Evolutionary conservation across 352 stramenopile genomes (phyloP), one percentile per base, ranked within the genome.

Genomic region (Globisporangium cylindrosporum): DNA sequence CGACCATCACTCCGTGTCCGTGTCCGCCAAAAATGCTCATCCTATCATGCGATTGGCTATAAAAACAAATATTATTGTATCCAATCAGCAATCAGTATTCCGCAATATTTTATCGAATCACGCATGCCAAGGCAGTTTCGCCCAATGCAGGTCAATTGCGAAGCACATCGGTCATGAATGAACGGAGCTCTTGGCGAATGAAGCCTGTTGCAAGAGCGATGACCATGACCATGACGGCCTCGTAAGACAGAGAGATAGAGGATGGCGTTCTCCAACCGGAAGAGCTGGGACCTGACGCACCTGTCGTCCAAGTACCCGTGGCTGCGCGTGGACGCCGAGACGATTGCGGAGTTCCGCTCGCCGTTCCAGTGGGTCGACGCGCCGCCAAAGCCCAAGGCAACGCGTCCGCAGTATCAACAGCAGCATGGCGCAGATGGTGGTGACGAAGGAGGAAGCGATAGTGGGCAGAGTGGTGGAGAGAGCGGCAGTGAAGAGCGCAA

Each of bases 261-360:
- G 56, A 61, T 61, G 56, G 56, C 56, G 4, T 61, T 61, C 56
- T 48, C 56, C 8, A 15, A 18, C 25, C 15, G 18, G 6, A 59
- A 59, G 54, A 41, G 20, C 15, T 91, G 81, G 83, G 85, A 93
- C 38, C 67, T 89, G 60, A 81, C 72, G 27, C 74, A 89, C 25
- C 56, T 93, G 20, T 71, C 72, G 14, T 54, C 73, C 59, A 93
- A 93, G 73, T 93, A 93, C 70, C 86, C 86, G 32, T 93, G 86
- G 86, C 76, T 93, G 55, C 84, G 80, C 57, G 78, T 91, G 25
- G 85, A 92, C 38, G 71, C 73, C 15, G 68, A 83, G 69, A 82
- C 86, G 20, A 70, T 93, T 29, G 72, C 81, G 24, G 84, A 93
- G 48, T 93, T 90, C 56, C 76, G 81, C 20, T 82, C 81, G 53